Evolutionary conservation across 1,284 basidiomycete genomes (phyloP), one percentile per base, ranked within the genome.

Genomic region (Wallemia hederae): DNA sequence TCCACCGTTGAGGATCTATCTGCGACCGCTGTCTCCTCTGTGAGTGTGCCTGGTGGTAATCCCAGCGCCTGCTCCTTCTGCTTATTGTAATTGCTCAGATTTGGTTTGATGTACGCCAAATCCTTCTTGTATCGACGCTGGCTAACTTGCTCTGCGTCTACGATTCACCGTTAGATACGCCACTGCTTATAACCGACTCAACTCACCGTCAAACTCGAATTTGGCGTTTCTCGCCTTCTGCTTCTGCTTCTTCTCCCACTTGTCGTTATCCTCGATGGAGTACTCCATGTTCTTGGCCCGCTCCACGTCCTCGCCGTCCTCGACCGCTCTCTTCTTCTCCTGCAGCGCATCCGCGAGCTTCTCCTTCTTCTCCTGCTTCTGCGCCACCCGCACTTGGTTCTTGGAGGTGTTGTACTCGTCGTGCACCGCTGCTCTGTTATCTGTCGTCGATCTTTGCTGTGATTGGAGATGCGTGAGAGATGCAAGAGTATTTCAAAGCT

Each of bases 241-340:
- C 33, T 79, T 80, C 65, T 79, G 71, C 72, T 89, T 89, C 74
- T 83, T 83, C 74, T 91, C 87, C 92, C 91, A 91, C 63, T 78
- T 73, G 66, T 96, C 88, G 66, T 89, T 91, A 72, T 94, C 88
- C 72, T 94, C 90, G 61, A 94, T 83, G 24, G 82, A 85, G 73
- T 85, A 96, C 66, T 86, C 81, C 88, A 88, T 92, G 67, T 88
- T 87, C 75, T 87, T 87, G 67, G 79, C 77, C 61, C 89, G 74
- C 66, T 79, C 77, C 22, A 77, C 65, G 67, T 80, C 77, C 65
- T 76, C 86, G 15, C 91, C 92, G 0, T 77, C 74, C 63, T 89
- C 89, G 67, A 83, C 82, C 0, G 89, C 86, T 65, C 92, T 86
- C 1, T 84, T 80, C 71, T 91, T 89, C 64, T 80, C 74, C 9